Conservation (phyloP, 2,329 filamentous ascomycete genomes). For the Fonsecaea monophora region DNA sequence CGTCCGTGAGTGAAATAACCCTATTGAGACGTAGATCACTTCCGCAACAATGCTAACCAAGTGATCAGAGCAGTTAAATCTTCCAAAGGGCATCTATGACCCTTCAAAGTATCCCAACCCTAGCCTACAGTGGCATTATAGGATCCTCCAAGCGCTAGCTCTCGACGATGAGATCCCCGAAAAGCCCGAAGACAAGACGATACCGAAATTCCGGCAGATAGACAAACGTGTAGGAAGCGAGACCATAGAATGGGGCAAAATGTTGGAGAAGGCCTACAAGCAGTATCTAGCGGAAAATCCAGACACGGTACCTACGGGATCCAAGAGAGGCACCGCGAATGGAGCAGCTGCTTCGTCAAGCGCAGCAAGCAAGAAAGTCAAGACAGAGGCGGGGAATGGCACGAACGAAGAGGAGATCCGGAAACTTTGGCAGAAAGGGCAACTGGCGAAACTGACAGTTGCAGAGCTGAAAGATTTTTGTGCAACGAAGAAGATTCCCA, state of each 20-base stretch:
- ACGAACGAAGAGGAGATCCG: constrained; percentile 49
- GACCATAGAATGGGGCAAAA: constrained; percentile 76
- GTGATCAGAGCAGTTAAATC: constrained; percentile 71
- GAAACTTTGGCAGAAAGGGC: constrained; percentile 51
- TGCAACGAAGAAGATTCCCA: constrained; percentile 50
- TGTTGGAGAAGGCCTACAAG: constrained; percentile 66
- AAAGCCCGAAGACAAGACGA: constrained; percentile 74
- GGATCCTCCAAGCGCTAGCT: constrained; percentile 87
- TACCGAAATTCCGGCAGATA: constrained; percentile 85
- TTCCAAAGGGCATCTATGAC: constrained; percentile 85
- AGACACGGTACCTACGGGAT: constrained; percentile 50
- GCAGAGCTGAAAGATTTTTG: constrained; percentile 56
- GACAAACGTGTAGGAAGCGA: constrained; percentile 84
- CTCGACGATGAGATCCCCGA: constrained; percentile 89
- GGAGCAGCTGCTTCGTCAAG: constrained; percentile 30
- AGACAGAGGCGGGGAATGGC: constrained; percentile 45
- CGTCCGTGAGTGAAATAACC: constrained; percentile 55
- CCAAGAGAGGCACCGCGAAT: constrained; percentile 52
- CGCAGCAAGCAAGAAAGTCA: constrained; percentile 57
- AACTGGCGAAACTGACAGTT: constrained; percentile 57
- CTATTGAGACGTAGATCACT: background rate
- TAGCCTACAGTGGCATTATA: constrained; percentile 95
- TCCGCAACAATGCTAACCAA: constrained; percentile 2
- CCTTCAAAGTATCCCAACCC: constrained; percentile 90
- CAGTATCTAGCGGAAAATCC: constrained; percentile 52